Evolutionary conservation across 495 filamentous ascomycete genomes (phyloP), one percentile per base, ranked within the genome.

Genomic region (Podospora anserina): DNA sequence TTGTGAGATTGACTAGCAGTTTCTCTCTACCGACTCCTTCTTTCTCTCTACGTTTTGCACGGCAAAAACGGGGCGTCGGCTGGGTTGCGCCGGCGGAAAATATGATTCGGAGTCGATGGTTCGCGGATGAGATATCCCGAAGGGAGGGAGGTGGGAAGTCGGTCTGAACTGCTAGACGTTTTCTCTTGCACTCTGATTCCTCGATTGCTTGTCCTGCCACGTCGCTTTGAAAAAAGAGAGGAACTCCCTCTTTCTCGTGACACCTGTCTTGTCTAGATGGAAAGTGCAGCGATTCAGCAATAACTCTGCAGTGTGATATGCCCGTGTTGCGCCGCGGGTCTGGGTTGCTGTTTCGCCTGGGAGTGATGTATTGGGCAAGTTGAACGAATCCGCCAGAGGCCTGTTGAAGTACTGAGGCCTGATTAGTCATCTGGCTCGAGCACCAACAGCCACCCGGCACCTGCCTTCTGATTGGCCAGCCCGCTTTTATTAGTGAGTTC

Each of bases 311-410:
- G 57, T 28, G 60, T 49, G 39, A 49, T 49, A 49, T 49, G 39
- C 39, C 67, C 72, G 70, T 71, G 71, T 64, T 71, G 72, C 73
- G 68, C 74, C 67, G 71, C 67, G 68, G 72, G 26, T 74, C 68
- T 66, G 65, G 68, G 65, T 60, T 68, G 70, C 30, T 63, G 71
- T 69, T 75, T 70, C 39, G 69, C 72, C 39, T 63, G 72, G 57
- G 67, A 61, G 72, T 64, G 76, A 70, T 76, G 76, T 71, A 73
- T 72, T 71, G 72, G 74, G 76, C 69, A 78, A 78, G 76, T 75
- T 75, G 64, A 54, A 49, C 61, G 63, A 59, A 66, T 39, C n/a
- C 61, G 68, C 56, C 67, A 68, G 65, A 61, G 55, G 30, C 59
- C 32, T 69, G 69, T 76, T 69, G 74, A 77, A 68, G 70, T 74